Conservation (phyloP, 257 asterid genomes). For the Lycium ferocissimum region DNA sequence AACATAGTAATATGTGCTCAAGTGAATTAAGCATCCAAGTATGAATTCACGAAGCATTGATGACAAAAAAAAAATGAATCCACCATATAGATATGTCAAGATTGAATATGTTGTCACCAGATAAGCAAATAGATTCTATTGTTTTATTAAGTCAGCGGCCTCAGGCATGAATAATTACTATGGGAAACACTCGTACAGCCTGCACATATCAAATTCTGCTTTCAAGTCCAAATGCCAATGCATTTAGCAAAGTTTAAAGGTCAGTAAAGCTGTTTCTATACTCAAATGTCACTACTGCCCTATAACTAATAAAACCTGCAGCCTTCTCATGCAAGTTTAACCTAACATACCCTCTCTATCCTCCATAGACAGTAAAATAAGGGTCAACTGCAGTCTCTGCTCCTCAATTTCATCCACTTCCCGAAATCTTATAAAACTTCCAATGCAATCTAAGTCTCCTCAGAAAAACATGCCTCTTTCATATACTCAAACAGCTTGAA, state of each 20-base stretch:
- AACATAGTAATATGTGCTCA: not conserved
- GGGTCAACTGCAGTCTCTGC: not conserved
- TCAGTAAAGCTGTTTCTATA: not conserved
- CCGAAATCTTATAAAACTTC: not conserved
- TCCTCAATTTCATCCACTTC: not conserved
- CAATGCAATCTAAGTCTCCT: not conserved
- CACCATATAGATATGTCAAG: not conserved
- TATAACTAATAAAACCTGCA: not conserved
- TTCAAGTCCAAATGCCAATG: not conserved
- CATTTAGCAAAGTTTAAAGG: not conserved
- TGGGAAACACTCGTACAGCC: not conserved
- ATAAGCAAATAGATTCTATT: not conserved
- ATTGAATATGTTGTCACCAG: constrained; percentile 9
- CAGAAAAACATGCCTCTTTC: not conserved
- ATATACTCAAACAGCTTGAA: not conserved
- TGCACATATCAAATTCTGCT: not conserved
- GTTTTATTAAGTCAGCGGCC: not conserved
- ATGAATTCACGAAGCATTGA: not conserved
- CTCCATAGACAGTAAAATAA: not conserved
- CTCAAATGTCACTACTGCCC: not conserved
- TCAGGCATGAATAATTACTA: constrained; percentile 2
- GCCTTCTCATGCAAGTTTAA: constrained; percentile 1
- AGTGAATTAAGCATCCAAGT: constrained; percentile 5
- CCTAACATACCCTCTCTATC: not conserved
- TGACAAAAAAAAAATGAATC: not conserved